Evolutionary conservation across 2,329 filamentous ascomycete genomes (phyloP), one percentile per base, ranked within the genome.

Genomic region (Diaporthe vaccinii): DNA sequence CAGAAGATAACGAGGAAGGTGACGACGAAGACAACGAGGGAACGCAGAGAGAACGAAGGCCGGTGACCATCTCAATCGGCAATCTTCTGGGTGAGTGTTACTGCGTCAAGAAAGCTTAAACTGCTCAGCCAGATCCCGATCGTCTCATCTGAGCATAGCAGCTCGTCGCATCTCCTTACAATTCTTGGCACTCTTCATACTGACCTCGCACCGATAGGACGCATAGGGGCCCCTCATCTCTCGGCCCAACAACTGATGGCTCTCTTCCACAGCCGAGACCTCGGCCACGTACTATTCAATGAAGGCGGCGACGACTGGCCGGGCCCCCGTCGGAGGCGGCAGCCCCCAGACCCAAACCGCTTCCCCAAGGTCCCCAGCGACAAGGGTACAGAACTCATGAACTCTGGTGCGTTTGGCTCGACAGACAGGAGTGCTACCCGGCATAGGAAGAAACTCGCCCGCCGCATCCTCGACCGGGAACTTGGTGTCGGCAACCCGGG

Each of bases 321-420:
- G 34, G n/a, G n/a, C 79, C 84, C 87, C 55, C 82, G 87, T 46
- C 84, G 88, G 62, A 86, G 89, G 71, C 82, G 84, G 28, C 81
- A 81, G 15, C 78, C 78, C 1, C 80, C 83, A n/a, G 89, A 91
- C 75, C 88, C 88, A 2, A 84, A 91, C 77, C 85, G 90, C 59
- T 96, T 96, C 76, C 95, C 96, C n/a, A 94, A 94, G 79, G 91
- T 98, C 0, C 96, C 96, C 0, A 98, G 93, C 80, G 91, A 94
- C 15, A 89, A 91, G 77, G 96, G 97, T 10, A 87, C 84, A 67
- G 91, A 93, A 79, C 86, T 98, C 76, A 98, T 98, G 95, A 88
- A 91, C 53, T 93, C 92, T 41, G 96, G 96, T 1, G 87, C 87
- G 3, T 98, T 98, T 84, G 96, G 96, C 46, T 87, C 88, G 25